Evolutionary conservation across 306 rosid species (phyloP), one percentile per base, ranked within the genome.

Genomic region (Alnus rubra): DNA sequence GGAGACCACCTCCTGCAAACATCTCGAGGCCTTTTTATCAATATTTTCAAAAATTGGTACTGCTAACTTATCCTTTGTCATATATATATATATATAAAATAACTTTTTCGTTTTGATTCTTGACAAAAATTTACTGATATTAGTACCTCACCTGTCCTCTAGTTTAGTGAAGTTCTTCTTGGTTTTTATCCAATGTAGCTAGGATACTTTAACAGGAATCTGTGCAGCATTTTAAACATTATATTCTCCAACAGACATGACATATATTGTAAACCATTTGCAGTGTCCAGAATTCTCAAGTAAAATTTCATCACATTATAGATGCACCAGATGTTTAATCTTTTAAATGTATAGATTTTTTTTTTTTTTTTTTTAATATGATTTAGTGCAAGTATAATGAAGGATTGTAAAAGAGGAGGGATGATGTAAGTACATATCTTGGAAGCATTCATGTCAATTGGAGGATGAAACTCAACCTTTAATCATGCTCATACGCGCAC

Each of bases 11-110:
- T 64, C 58, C 81, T n/a, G 74, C 93, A n/a, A 72, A 77, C 67
- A 55, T 84, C 69, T 60, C 88, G 55, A 90, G 91, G 84, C 97
- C 97, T 15, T 62, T 87, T 65, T 84, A 71, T 87, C 84, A 74
- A 52, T 83, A 82, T 76, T 81, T 86, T 59, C 98, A 88, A 52
- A 87, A 84, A 64, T 86, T 84, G 96, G 98, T 90, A 86, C 71
- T 73, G 10, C 74, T 14, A 10, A 18, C 11, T 55, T 7, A 18
- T 48, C 74, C 7, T 4, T 51, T 65, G 19, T 39, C 49, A 1
- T 35, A 33, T n/a, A n/a, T n/a, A n/a, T n/a, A n/a, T n/a, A n/a
- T n/a, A n/a, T n/a, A n/a, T n/a, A n/a, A n/a, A n/a, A n/a, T n/a
- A n/a, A n/a, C n/a, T n/a, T n/a, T n/a, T n/a, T n/a, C n/a, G n/a